Evolutionary conservation across 495 filamentous ascomycete genomes (phyloP), one percentile per base, ranked within the genome.

Genomic region (Haplographium delicatum): DNA sequence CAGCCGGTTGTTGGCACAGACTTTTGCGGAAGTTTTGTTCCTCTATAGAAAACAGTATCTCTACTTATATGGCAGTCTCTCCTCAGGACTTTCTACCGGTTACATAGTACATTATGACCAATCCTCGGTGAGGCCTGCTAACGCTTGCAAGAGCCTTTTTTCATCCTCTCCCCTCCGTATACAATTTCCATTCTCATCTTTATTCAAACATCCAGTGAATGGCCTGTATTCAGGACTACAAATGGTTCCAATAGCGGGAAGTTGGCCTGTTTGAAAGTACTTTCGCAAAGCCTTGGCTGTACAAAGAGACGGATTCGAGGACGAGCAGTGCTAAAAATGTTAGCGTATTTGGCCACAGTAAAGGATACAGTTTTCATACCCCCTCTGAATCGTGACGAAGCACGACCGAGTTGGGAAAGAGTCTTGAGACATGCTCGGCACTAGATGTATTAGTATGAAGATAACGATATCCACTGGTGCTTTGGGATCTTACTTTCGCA

Each of bases 261-360:
- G 22, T 4, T 24, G 25, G 9, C 57, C 60, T 0, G 44, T 47
- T 33, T 61, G 54, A 23, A 60, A 63, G 38, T 60, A 63, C 2
- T 27, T 45, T 9, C 58, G 33, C 3, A 63, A 30, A 23, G 26
- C 2, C 6, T 50, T 51, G 5, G 24, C 44, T 18, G 57, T 55
- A 38, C 58, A 63, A 7, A 55, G 16, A 4, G 54, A 58, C 6
- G 60, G 57, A 18, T 46, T 34, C 4, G 26, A 19, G 25, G 18
- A 28, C 4, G 50, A 48, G 42, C 54, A 60, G 45, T 61, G 60
- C 52, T 53, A 38, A 13, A 28, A 11, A 39, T 24, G n/a, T 50
- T 19, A 50, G 24, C 15, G 5, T 3, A 4, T 19, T 28, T 27
- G 13, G 22, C 9, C 19, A 18, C n/a, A 19, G n/a, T 9, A 43